Conservation (phyloP, 2,329 filamentous ascomycete genomes). For the Microdochium paspali region DNA sequence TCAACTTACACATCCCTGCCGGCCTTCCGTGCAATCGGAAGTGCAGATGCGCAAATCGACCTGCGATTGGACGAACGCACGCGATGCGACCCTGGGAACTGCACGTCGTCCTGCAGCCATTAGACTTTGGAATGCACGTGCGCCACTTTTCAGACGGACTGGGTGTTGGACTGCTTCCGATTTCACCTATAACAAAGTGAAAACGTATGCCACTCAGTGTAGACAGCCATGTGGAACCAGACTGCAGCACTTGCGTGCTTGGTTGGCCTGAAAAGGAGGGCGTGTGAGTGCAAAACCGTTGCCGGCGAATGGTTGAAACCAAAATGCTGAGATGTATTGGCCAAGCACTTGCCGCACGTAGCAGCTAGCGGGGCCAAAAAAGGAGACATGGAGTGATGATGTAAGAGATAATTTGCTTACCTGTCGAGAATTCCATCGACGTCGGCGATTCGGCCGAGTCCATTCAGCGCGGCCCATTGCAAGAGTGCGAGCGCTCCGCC, state of each 20-base stretch:
- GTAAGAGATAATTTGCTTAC: constrained; percentile 48
- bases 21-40: constrained; percentile 36
- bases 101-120: neutral
- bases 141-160: neutral
- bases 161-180: neutral
- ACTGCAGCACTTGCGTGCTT: too few relatives aligned
- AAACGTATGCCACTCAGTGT: neutral
- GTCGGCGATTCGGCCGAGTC: constrained; percentile 66
- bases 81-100: constrained; percentile 7
- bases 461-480: constrained; percentile 63
- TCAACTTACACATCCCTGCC: constrained; percentile 28
- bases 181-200: neutral
- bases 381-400: constrained; percentile 14
- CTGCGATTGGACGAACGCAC: constrained; percentile 28
- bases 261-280: constrained; percentile 1
- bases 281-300: constrained; percentile 6
- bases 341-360: constrained; percentile 8
- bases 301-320: neutral
- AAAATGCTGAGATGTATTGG: constrained; percentile 2
- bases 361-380: constrained; percentile 32
- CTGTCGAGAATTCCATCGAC: constrained; percentile 78
- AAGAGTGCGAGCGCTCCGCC: constrained; percentile 64
- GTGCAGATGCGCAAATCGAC: constrained; percentile 21
- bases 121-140: neutral
- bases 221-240: neutral